phyloP scores from a whole-genome alignment of 2,329 filamentous ascomycete species.

The Escovopsis weberi region DNA sequence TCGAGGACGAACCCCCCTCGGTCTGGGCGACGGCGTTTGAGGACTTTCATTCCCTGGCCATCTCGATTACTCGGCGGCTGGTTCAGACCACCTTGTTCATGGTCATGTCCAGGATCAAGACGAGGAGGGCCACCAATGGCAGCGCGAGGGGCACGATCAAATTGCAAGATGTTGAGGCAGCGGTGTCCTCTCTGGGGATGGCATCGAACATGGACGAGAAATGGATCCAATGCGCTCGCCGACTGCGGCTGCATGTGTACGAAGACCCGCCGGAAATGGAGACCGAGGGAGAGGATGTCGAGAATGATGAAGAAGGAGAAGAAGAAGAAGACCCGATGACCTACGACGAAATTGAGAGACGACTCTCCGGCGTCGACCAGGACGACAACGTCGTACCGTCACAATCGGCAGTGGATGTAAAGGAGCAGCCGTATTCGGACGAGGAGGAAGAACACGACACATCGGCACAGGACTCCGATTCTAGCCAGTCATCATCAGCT shows the following conservation, averaged over 20 bases:
- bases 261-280: conserved; percentile 17
- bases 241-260: conserved; percentile 34
- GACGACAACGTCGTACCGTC: background rate
- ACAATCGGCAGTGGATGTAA: background rate
- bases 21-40: conserved; percentile 62
- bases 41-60: conserved; percentile 55
- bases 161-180: conserved; percentile 33
- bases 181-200: conserved; percentile 32
- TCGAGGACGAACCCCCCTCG: conserved; percentile 49
- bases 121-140: conserved; percentile 22
- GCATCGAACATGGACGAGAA: conserved; percentile 22
- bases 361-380: conserved; percentile 14
- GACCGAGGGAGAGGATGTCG: too few relatives aligned
- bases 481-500: conserved; percentile 1
- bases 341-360: conserved; percentile 29
- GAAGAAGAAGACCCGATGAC: conserved; percentile 20
- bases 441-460: conserved; percentile 9
- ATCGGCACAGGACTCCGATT: conserved; percentile 6
- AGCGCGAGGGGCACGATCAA: conserved; percentile 21
- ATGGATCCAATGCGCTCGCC: conserved; percentile 34
- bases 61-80: conserved; percentile 55
- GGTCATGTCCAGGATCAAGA: conserved; percentile 51
- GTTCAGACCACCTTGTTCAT: conserved; percentile 56
- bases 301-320: conserved; percentile 1
- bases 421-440: conserved; percentile 1